Evolutionary conservation across 2,329 filamentous ascomycete genomes (phyloP).

Genomic region (Ascomycota sp.): DNA sequence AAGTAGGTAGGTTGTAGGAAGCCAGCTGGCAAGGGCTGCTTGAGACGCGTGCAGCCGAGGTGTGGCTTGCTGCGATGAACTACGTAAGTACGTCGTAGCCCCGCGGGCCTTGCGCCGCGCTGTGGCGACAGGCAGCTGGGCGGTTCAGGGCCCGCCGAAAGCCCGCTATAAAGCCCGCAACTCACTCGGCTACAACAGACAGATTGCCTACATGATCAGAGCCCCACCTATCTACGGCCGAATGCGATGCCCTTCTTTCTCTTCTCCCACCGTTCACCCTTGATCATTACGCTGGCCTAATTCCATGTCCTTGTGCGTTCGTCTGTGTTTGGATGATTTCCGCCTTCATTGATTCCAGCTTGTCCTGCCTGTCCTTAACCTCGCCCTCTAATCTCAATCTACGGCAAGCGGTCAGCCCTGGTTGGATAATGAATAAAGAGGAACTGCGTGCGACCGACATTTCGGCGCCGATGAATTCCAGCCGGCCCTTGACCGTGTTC

Average conservation of each 20-base stretch:
- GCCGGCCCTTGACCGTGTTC: slow-evolving; percentile 67
- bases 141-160: no score
- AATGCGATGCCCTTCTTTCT: neutral
- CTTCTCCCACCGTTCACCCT: neutral
- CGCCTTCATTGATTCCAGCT: slow-evolving; percentile 34
- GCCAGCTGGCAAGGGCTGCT: neutral
- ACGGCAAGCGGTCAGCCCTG: slow-evolving; percentile 3
- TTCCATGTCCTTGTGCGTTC: slow-evolving; percentile 15
- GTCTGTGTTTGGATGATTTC: slow-evolving; percentile 36
- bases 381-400: slow-evolving; percentile 22
- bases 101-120: no score
- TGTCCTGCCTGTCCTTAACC: slow-evolving; percentile 32
- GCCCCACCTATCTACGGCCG: neutral
- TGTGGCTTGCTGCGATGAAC: no score
- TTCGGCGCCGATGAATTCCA: slow-evolving; percentile 85
- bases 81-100: no score
- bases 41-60: neutral
- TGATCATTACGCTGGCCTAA: neutral
- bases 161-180: no score
- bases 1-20: neutral
- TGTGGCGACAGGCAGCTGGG: no score
- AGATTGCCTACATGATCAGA: no score
- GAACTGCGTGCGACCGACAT: slow-evolving; percentile 39
- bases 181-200: no score
- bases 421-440: neutral